phyloP scores from a whole-genome alignment of 768 basidiomycete genomes.

The Suillus weaverae region DNA sequence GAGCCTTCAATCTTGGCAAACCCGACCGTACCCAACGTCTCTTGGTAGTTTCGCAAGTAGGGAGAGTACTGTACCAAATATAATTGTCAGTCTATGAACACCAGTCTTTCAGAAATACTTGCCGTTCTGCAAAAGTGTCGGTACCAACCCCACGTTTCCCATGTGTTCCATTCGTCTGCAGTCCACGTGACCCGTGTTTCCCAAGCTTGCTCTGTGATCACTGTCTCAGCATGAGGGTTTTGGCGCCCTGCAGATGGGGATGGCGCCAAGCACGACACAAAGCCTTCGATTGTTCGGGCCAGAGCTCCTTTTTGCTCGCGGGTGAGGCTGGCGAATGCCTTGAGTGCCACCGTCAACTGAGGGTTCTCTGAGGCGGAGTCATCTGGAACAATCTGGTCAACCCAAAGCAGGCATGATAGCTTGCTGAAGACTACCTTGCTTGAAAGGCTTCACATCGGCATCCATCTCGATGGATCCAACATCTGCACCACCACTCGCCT shows the following conservation, averaged over 20 bases:
- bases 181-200: conserved; percentile 67
- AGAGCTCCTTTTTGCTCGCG: conserved; percentile 76
- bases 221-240: conserved; percentile 51
- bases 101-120: conserved; percentile 28
- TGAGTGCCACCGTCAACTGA: conserved; percentile 67
- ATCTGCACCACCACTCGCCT: conserved; percentile 57
- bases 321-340: conserved; percentile 72
- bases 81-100: conserved; percentile 8
- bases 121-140: conserved; percentile 84
- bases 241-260: conserved; percentile 41
- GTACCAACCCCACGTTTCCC: conserved; percentile 93
- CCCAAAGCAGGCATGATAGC: too few relatives aligned
- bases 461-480: conserved; percentile 64
- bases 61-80: conserved; percentile 62
- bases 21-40: conserved; percentile 68
- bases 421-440: conserved; percentile 28
- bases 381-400: conserved; percentile 30
- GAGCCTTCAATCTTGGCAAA: conserved; percentile 62
- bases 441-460: conserved; percentile 65
- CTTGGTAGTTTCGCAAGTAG: conserved; percentile 72
- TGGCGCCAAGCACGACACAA: conserved; percentile 62
- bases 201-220: conserved; percentile 72
- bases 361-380: conserved; percentile 60
- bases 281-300: conserved; percentile 72
- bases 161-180: conserved; percentile 74